phyloP scores from a whole-genome alignment of 2,329 filamentous ascomycete species.

The Whalleya microplaca region DNA sequence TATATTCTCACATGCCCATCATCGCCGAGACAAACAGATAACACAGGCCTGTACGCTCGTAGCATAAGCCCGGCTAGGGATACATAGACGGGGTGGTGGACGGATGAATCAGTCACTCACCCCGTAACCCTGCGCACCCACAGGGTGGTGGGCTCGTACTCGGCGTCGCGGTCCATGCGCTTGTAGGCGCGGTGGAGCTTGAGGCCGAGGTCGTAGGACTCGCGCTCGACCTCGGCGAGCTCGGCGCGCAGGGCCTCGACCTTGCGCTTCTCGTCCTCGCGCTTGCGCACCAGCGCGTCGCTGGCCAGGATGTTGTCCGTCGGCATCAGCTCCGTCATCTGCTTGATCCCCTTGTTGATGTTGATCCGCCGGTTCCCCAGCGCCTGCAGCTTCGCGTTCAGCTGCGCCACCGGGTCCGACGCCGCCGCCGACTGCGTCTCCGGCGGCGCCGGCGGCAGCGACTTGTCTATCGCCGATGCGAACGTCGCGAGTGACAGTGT shows the following conservation, averaged over 20 bases:
- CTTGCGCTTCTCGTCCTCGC: constrained; percentile 64
- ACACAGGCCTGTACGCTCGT: too few species aligned
- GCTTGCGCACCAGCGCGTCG: constrained; percentile 61
- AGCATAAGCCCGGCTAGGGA: too few species aligned
- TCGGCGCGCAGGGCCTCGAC: constrained; percentile 68
- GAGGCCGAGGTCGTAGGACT: constrained; percentile 79
- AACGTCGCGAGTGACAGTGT: constrained; percentile 22
- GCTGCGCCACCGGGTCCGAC: constrained; percentile 66
- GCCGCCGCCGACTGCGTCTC: constrained; percentile 54
- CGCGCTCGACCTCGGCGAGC: constrained; percentile 71
- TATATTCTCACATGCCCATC: too few species aligned
- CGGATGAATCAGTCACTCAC: constrained; percentile 39
- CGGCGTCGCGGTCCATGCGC: constrained; percentile 68
- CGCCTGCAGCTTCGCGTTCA: constrained; percentile 68
- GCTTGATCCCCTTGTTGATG: constrained; percentile 71
- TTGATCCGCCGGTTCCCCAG: constrained; percentile 71
- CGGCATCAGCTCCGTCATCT: constrained; percentile 79
- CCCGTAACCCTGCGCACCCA: constrained; percentile 81
- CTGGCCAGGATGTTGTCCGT: constrained; percentile 70
- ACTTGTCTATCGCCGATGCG: constrained; percentile 51
- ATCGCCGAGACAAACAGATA: too few species aligned
- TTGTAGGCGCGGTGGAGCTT: constrained; percentile 76
- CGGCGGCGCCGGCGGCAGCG: constrained; percentile 63
- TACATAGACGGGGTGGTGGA: too few species aligned
- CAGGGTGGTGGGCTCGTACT: constrained; percentile 68